Conservation (phyloP, 2,329 filamentous ascomycete species). For the Septoria petroselini region DNA sequence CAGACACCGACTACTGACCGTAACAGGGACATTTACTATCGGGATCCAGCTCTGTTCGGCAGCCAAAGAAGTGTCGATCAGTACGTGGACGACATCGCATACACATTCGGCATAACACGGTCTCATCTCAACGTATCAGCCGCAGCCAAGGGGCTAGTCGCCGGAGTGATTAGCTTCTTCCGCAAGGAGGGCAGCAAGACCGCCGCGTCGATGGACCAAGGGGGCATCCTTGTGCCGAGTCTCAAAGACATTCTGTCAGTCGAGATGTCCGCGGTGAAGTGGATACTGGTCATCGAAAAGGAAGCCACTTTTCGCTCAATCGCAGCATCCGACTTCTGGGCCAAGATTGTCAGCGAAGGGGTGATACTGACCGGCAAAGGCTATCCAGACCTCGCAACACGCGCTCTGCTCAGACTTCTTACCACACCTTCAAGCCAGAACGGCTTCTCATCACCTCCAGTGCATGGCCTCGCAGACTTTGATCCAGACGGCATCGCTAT, state of each 20-base stretch:
- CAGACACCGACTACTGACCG: slow-evolving; percentile 16
- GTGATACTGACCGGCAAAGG: slow-evolving; percentile 76
- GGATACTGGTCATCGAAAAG: slow-evolving; percentile 76
- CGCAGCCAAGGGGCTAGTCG: slow-evolving; percentile 67
- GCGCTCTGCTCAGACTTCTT: slow-evolving; percentile 60
- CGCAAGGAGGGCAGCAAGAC: slow-evolving; percentile 47
- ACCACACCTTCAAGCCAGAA: slow-evolving; percentile 49
- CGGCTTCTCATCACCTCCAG: slow-evolving; percentile 44
- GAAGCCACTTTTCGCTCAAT: slow-evolving; percentile 77
- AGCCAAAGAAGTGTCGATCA: slow-evolving; percentile 67
- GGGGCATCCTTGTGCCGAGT: slow-evolving; percentile 61
- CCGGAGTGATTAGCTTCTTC: slow-evolving; percentile 55
- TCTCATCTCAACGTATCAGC: slow-evolving; percentile 69
- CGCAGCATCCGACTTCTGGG: slow-evolving; percentile 56
- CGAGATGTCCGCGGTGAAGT: slow-evolving; percentile 52
- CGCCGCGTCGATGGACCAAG: slow-evolving; percentile 42
- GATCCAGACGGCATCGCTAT: slow-evolving; percentile 76
- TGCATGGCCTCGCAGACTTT: slow-evolving; percentile 67
- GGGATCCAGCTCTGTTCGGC: slow-evolving; percentile 68
- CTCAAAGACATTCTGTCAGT: slow-evolving; percentile 51
- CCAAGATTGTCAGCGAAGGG: slow-evolving; percentile 52
- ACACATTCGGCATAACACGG: slow-evolving; percentile 63
- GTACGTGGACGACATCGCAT: slow-evolving; percentile 71
- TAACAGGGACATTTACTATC: slow-evolving; percentile 73
- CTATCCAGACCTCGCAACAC: slow-evolving; percentile 71